These are phyloP conservation scores for Rhodomyrtus psidioides DNA, from an alignment of 441 rosid genomes.

Conservation along the genomic window DNA sequence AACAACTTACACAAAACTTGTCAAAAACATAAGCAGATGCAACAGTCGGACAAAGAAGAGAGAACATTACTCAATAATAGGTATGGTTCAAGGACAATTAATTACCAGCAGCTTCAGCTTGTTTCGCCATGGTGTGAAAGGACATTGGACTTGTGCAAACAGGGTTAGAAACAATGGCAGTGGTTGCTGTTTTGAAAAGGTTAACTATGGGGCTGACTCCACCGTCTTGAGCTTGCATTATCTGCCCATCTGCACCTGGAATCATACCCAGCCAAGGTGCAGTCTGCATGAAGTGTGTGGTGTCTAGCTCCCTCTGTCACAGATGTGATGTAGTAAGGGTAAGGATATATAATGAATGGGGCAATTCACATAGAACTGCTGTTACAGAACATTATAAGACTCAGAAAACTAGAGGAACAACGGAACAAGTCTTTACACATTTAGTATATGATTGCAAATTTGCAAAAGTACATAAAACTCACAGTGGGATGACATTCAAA, in stretches of 20 bases:
- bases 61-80: not conserved
- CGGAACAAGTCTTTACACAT: not conserved
- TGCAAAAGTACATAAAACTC: not conserved
- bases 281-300: slow-evolving; percentile 86
- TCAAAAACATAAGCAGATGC: not conserved
- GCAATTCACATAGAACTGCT: not conserved
- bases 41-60: not conserved
- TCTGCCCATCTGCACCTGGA: slow-evolving; percentile 88
- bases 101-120: slow-evolving; percentile 99
- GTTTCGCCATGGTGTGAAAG: slow-evolving; percentile 92
- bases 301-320: slow-evolving; percentile 84
- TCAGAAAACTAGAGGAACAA: not conserved
- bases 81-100: not conserved
- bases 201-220: slow-evolving; percentile 79
- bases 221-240: slow-evolving; percentile 65
- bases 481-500: not conserved
- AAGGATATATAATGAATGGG: slow-evolving; percentile 1
- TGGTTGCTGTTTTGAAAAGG: slow-evolving; percentile 83
- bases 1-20: not conserved
- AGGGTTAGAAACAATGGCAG: slow-evolving; percentile 72
- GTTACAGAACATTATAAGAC: not conserved
- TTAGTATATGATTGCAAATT: not conserved
- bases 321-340: slow-evolving; percentile 13
- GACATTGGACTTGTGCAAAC: slow-evolving; percentile 77
- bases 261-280: slow-evolving; percentile 94